Conservation (phyloP, 2,329 filamentous ascomycete species). For the Xylaria polymorpha region DNA sequence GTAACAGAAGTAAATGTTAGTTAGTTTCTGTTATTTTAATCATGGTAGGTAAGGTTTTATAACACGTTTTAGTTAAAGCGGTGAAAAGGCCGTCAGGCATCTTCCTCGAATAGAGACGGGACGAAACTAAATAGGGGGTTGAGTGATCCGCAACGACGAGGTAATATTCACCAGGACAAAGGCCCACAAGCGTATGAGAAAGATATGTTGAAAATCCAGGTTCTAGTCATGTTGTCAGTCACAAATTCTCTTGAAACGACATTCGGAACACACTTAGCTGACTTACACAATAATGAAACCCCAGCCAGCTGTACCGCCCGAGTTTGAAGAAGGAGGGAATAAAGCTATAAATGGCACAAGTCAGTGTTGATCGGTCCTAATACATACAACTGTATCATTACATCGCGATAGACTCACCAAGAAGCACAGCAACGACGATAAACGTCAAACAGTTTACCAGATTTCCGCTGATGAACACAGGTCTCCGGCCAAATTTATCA, state of each 20-base stretch:
- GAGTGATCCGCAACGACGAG: not conserved
- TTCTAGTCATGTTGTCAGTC: conserved; percentile 55
- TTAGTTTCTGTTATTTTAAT: not conserved
- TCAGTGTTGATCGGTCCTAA: not conserved
- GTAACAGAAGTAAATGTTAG: conserved; percentile 38
- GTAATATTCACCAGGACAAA: conserved; percentile 56
- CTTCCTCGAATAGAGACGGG: not conserved
- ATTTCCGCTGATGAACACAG: conserved; percentile 78
- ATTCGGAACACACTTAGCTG: not conserved
- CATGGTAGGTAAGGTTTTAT: not conserved
- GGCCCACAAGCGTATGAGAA: conserved; percentile 79
- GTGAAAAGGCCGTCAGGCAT: not conserved
- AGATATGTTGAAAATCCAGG: conserved; percentile 84
- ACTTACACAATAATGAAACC: conserved; percentile 74
- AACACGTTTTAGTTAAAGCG: not conserved
- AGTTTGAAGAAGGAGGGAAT: conserved; percentile 69
- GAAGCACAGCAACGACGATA: conserved; percentile 71
- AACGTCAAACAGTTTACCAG: conserved; percentile 77
- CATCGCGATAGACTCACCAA: conserved; percentile 45
- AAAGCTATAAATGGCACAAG: conserved; percentile 46
- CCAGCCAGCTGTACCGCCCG: conserved; percentile 70
- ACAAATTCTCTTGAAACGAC: not conserved
- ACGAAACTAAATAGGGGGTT: not conserved
- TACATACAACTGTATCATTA: not conserved
- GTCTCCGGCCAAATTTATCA: conserved; percentile 76